phyloP scores from a whole-genome alignment of 441 rosid species.

The Gossypium lobatum region DNA sequence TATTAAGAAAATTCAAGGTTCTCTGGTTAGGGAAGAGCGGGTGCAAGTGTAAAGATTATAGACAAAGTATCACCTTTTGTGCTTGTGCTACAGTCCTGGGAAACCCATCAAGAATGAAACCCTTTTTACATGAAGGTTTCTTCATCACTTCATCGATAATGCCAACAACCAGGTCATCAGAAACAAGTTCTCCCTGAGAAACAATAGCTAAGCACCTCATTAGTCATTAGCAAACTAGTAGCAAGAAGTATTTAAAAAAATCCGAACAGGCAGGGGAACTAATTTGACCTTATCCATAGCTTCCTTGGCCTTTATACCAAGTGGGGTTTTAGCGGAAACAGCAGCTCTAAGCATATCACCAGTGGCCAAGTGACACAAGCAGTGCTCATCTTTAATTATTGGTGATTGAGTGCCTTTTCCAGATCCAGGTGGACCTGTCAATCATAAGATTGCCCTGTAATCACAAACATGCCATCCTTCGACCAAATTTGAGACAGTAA shows the following conservation, averaged over 20 bases:
- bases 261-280: not conserved
- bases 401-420: conserved; percentile 98
- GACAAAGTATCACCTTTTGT: conserved; percentile 49
- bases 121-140: conserved; percentile 89
- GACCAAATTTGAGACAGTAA: not conserved
- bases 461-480: conserved; percentile 3
- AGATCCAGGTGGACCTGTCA: conserved; percentile 93
- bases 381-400: conserved; percentile 79
- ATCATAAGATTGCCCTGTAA: conserved; percentile 16
- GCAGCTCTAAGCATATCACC: conserved; percentile 99
- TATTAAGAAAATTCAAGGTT: not conserved
- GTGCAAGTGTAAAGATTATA: not conserved
- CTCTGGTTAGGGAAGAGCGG: not conserved
- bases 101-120: conserved; percentile 95
- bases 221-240: conserved; percentile 12
- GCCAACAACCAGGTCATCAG: conserved; percentile 94
- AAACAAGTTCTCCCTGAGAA: conserved; percentile 84
- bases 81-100: conserved; percentile 94
- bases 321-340: conserved; percentile 90
- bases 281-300: conserved; percentile 81
- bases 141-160: conserved; percentile 91
- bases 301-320: conserved; percentile 90
- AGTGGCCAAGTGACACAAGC: conserved; percentile 94
- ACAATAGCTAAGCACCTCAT: conserved; percentile 12
- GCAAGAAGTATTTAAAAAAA: conserved; percentile 9